Percentiles rank a stretch among this genome's conserved stretches.
Conservation (phyloP, 148 eudicot species). For the Fagopyrum esculentum region DNA sequence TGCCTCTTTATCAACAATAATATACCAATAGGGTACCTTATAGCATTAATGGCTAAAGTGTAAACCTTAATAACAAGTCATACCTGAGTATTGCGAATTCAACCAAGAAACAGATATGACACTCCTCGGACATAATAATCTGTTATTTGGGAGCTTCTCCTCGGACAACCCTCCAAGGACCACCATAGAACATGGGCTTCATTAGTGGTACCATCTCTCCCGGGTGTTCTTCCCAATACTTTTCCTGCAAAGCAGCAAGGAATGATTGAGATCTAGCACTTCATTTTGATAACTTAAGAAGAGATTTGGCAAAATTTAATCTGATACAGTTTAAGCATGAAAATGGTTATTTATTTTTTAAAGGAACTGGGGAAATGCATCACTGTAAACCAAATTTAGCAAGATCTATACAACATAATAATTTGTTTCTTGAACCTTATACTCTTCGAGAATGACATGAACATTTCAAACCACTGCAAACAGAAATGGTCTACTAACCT, state of each 20-base stretch:
- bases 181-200: constrained; percentile 76
- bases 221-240: constrained; percentile 91
- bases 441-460: background rate
- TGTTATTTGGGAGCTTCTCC: constrained; percentile 35
- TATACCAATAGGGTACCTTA: too few species aligned
- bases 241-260: constrained; percentile 47
- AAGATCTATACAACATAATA: background rate
- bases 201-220: constrained; percentile 71
- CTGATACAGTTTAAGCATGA: background rate
- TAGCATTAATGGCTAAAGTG: too few species aligned
- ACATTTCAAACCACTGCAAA: background rate
- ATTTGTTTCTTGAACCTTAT: background rate
- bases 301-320: background rate
- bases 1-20: too few species aligned
- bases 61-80: too few species aligned
- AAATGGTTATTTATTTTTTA: background rate
- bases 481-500: constrained; percentile 32
- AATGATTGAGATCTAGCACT: background rate
- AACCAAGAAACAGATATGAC: background rate
- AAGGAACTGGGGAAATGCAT: background rate
- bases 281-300: background rate
- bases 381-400: background rate
- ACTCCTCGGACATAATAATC: background rate
- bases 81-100: too few species aligned
- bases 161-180: constrained; percentile 82